Percentiles rank a stretch among this genome's conserved stretches.
phyloP scores from a whole-genome alignment of 352 stramenopile species.

The Phytophthora europaea region DNA sequence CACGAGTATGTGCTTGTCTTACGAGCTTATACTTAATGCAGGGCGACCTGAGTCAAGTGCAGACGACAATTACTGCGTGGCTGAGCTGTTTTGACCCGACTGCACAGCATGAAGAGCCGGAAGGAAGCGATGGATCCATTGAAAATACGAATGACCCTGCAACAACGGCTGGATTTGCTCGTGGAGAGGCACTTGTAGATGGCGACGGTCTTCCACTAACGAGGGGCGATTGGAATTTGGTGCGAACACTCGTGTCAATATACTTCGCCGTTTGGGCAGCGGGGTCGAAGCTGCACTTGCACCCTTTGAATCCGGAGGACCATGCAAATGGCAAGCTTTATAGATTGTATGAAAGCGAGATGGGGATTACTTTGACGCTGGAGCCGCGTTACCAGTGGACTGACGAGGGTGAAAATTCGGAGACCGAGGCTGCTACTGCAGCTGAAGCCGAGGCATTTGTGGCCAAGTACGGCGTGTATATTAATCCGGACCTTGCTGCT shows the following conservation, averaged over 20 bases:
- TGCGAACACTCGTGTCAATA: slow-evolving; percentile 80
- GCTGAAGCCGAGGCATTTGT: slow-evolving; percentile 79
- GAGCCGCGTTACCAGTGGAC: slow-evolving; percentile 48
- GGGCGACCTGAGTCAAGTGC: slow-evolving; percentile 67
- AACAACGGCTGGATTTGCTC: slow-evolving; percentile 52
- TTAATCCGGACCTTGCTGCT: slow-evolving; percentile 85
- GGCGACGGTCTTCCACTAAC: slow-evolving; percentile 84
- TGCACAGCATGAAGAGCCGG: slow-evolving; percentile 57
- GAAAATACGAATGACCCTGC: slow-evolving; percentile 33
- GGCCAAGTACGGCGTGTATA: slow-evolving; percentile 85
- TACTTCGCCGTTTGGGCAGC: slow-evolving; percentile 80
- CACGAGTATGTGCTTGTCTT: slow-evolving; percentile 80
- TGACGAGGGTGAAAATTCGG: slow-evolving; percentile 6
- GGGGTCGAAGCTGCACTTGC: slow-evolving; percentile 60
- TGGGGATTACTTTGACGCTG: slow-evolving; percentile 64
- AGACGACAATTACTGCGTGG: slow-evolving; percentile 66
- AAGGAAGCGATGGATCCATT: slow-evolving; percentile 35
- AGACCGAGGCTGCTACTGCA: slow-evolving; percentile 28
- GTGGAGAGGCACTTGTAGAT: slow-evolving; percentile 79
- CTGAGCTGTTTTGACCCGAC: slow-evolving; percentile 84
- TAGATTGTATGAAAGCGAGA: slow-evolving; percentile 72
- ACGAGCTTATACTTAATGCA: slow-evolving; percentile 82
- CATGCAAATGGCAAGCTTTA: slow-evolving; percentile 24
- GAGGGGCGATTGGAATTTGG: slow-evolving; percentile 84
- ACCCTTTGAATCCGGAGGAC: slow-evolving; percentile 43